These are phyloP conservation scores for Strombidium stylifer DNA, from an alignment of 73 alveolate species.

Conservation along the genomic window DNA sequence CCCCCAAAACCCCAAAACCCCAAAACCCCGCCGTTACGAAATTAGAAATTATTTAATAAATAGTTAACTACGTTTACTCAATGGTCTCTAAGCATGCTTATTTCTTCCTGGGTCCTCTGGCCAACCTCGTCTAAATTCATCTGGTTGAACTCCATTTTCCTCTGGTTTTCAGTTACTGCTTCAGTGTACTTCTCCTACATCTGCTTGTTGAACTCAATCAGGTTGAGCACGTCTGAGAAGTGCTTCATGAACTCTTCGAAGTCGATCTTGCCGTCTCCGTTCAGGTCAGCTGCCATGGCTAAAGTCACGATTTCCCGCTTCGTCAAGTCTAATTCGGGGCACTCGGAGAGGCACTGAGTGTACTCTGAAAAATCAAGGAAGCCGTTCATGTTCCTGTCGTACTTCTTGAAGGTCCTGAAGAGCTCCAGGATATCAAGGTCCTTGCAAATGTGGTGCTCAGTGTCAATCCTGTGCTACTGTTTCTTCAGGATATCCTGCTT, in stretches of 20 bases:
- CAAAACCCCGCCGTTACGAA: conserved; percentile 9
- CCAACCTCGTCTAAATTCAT: not conserved
- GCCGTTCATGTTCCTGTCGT: conserved; percentile 57
- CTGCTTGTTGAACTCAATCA: conserved; percentile 34
- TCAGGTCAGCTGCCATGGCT: conserved; percentile 50
- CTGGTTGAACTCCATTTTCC: not conserved
- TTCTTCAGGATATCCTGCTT: conserved; percentile 14
- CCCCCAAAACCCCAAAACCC: not conserved
- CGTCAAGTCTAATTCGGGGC: conserved; percentile 7
- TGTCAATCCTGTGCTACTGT: conserved; percentile 8
- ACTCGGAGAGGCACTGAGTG: conserved; percentile 46
- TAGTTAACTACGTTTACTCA: not conserved
- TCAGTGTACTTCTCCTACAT: conserved; percentile 20
- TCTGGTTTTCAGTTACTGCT: too few species aligned
- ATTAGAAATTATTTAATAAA: too few species aligned
- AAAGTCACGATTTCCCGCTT: conserved; percentile 44
- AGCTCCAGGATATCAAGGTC: not conserved
- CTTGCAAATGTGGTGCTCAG: too few species aligned
- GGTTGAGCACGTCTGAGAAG: conserved; percentile 35
- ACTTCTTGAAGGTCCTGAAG: conserved; percentile 39
- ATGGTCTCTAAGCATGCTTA: not conserved
- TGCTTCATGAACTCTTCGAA: conserved; percentile 69
- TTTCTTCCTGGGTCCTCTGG: conserved; percentile 1
- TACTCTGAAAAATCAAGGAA: conserved; percentile 53
- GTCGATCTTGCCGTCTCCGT: conserved; percentile 58